Evolutionary conservation across 208 protist species (phyloP).

Genomic region (Trypanosoma theileri): DNA sequence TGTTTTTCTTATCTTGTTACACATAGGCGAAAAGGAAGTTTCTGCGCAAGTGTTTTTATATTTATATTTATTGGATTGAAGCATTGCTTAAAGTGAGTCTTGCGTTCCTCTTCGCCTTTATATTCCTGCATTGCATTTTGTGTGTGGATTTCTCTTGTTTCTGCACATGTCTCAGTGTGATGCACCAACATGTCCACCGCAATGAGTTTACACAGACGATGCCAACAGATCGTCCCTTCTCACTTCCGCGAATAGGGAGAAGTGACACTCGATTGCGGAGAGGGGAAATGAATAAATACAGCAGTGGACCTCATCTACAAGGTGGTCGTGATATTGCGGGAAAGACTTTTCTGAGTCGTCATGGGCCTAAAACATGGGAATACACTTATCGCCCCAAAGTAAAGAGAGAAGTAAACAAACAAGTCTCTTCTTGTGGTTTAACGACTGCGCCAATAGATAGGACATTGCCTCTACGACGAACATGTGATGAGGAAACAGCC

Average conservation of each 20-base stretch:
- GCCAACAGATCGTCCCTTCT: neutral
- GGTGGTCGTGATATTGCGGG: neutral
- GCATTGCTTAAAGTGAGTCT: neutral
- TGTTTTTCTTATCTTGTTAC: neutral
- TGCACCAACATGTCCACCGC: neutral
- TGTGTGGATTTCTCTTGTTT: neutral
- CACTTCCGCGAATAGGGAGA: conserved; percentile 14
- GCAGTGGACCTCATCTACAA: neutral
- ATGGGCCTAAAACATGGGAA: conserved; percentile 1
- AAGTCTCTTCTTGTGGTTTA: too few species aligned
- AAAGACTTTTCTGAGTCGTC: conserved; percentile 1
- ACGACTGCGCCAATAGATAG: neutral
- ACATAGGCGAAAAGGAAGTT: neutral
- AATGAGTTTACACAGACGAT: conserved; percentile 11
- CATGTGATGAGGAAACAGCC: conserved; percentile 21
- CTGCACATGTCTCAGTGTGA: neutral
- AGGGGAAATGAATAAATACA: neutral
- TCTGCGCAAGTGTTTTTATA: conserved; percentile 7
- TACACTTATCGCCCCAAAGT: conserved; percentile 15
- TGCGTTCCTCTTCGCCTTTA: neutral
- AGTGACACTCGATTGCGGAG: neutral
- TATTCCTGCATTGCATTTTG: neutral
- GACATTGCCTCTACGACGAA: neutral
- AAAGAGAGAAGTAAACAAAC: neutral
- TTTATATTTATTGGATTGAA: conserved; percentile 18